Evolutionary conservation across 257 asterid genomes (phyloP).

Genomic region (Nicotiana otophora): DNA sequence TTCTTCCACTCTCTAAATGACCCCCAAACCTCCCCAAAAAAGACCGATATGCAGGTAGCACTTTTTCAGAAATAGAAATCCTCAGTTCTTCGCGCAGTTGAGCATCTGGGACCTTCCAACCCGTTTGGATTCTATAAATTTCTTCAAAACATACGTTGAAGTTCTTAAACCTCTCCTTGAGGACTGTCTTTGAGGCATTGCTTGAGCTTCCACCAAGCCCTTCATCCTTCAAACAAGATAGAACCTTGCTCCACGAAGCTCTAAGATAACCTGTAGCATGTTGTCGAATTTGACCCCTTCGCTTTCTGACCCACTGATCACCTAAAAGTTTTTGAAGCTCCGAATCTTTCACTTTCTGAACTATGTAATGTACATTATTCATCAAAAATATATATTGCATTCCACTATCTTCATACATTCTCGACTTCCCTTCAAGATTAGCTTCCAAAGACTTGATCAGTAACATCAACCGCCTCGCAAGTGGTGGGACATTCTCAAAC

Average conservation of each 20-base stretch:
- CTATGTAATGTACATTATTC: slow-evolving; percentile 88
- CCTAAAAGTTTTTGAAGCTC: slow-evolving; percentile 78
- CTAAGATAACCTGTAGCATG: slow-evolving; percentile 85
- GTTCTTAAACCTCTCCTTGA: slow-evolving; percentile 87
- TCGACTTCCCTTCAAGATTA: slow-evolving; percentile 80
- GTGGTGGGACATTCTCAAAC: slow-evolving; percentile 41
- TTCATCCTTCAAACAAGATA: slow-evolving; percentile 79
- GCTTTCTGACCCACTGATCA: slow-evolving; percentile 73
- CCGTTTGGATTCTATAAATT: slow-evolving; percentile 72
- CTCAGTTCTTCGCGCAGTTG: slow-evolving; percentile 97
- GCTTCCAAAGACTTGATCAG: slow-evolving; percentile 70
- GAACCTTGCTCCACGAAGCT: slow-evolving; percentile 81
- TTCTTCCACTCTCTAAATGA: slow-evolving; percentile 81
- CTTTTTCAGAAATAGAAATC: slow-evolving; percentile 86
- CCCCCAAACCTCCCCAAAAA: slow-evolving; percentile 83
- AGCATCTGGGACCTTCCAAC: slow-evolving; percentile 93
- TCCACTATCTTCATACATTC: slow-evolving; percentile 78
- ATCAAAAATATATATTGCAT: slow-evolving; percentile 76
- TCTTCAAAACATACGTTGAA: slow-evolving; percentile 94
- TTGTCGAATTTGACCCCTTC: slow-evolving; percentile 77
- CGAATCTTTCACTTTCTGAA: slow-evolving; percentile 87
- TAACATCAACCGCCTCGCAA: slow-evolving; percentile 55
- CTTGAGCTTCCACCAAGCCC: slow-evolving; percentile 81
- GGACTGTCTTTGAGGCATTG: slow-evolving; percentile 68
- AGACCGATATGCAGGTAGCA: slow-evolving; percentile 89